Evolutionary conservation across 352 stramenopile species (phyloP).

Genomic region (Thraustochytrium striatum): DNA sequence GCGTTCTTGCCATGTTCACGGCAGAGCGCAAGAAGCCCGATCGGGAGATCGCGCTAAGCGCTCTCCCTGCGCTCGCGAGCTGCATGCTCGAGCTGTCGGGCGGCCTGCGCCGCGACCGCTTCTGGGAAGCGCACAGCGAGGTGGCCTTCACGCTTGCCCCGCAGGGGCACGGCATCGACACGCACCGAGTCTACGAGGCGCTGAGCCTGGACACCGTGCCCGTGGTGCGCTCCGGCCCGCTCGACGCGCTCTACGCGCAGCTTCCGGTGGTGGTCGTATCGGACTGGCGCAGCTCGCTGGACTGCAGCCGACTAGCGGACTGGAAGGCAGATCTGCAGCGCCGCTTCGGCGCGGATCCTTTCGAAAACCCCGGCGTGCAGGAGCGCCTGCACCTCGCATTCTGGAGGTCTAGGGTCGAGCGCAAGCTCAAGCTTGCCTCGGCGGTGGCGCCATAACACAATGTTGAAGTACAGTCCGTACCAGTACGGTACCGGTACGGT

Average conservation of each 20-base stretch:
- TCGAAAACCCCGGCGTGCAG: neutral
- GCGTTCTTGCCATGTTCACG: neutral
- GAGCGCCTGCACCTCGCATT: neutral
- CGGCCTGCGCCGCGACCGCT: neutral
- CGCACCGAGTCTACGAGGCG: constrained; percentile 44
- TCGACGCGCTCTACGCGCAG: constrained; percentile 32
- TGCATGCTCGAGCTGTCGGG: neutral
- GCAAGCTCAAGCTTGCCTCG: too few species aligned
- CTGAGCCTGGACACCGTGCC: constrained; percentile 44
- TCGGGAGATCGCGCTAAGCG: neutral
- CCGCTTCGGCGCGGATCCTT: constrained; percentile 2
- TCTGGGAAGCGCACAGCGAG: neutral
- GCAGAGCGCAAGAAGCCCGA: neutral
- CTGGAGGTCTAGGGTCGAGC: neutral
- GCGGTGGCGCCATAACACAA: too few species aligned
- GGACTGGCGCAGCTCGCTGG: neutral
- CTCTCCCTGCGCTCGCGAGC: neutral
- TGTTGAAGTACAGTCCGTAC: too few species aligned
- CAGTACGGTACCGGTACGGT: too few species aligned
- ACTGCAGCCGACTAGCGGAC: neutral
- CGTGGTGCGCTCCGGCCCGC: neutral
- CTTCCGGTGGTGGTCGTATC: constrained; percentile 19
- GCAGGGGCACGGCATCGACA: constrained; percentile 46
- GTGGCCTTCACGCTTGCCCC: constrained; percentile 7
- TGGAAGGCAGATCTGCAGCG: neutral